A percentile compares a stretch with the other conserved stretches of the same genome.
phyloP scores from a whole-genome alignment of 345 rosid species.

The Garcia nutans region DNA sequence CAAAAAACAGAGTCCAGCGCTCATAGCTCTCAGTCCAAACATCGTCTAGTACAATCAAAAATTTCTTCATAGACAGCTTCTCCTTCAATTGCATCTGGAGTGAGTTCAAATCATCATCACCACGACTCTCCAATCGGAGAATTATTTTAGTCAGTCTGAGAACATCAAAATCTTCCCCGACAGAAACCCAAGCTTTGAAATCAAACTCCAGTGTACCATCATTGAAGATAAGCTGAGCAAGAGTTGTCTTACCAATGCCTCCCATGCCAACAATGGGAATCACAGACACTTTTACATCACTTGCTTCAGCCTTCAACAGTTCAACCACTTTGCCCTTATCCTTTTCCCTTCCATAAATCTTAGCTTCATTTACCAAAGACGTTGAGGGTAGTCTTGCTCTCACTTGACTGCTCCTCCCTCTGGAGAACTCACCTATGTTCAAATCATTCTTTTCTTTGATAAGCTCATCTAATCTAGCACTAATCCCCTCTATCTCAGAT shows the following conservation, averaged over 20 bases:
- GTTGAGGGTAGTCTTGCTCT: background rate
- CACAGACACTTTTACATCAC: background rate
- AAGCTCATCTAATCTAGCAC: constrained; percentile 3
- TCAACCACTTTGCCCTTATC: background rate
- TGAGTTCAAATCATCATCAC: constrained; percentile 11
- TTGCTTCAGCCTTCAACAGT: background rate
- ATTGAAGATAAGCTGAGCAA: background rate
- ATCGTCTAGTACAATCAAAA: constrained; percentile 28
- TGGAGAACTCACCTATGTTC: background rate
- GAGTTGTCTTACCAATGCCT: constrained; percentile 8
- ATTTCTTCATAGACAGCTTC: constrained; percentile 12
- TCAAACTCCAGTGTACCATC: background rate
- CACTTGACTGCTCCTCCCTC: background rate
- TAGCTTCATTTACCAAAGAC: constrained; percentile 4
- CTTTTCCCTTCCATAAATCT: background rate
- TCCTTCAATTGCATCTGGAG: constrained; percentile 18
- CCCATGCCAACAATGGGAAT: constrained; percentile 13
- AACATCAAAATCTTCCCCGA: constrained; percentile 1
- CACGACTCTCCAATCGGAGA: background rate
- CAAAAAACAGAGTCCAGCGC: constrained; percentile 12
- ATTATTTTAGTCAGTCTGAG: background rate
- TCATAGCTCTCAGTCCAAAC: constrained; percentile 28
- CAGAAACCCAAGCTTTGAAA: constrained; percentile 22
- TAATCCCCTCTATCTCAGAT: constrained; percentile 6
- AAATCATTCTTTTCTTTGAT: background rate